phyloP scores from a whole-genome alignment of 1,284 basidiomycete species.

The Cutaneotrichosporon dermatis region DNA sequence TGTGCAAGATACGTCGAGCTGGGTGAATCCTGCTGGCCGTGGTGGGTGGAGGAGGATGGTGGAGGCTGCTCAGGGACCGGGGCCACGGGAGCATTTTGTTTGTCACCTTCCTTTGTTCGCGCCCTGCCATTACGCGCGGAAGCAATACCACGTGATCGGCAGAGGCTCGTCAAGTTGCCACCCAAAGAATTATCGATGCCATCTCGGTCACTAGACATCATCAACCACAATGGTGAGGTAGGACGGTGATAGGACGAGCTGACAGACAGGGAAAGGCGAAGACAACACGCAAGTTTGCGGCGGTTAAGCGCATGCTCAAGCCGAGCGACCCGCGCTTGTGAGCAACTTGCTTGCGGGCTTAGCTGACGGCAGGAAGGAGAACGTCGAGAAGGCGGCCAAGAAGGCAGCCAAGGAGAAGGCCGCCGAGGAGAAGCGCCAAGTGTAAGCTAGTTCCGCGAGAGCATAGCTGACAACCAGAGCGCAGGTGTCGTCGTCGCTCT shows the following conservation, averaged over 20 bases:
- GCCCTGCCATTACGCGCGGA: no score
- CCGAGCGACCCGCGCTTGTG: slow-evolving; percentile 91
- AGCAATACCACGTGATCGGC: no score
- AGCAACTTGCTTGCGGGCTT: slow-evolving; percentile 38
- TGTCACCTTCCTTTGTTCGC: no score
- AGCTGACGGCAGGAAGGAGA: slow-evolving; percentile 49
- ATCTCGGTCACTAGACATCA: no score
- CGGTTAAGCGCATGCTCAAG: slow-evolving; percentile 91
- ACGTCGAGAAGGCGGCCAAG: slow-evolving; percentile 52
- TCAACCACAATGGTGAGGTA: slow-evolving; percentile 2
- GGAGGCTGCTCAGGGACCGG: no score
- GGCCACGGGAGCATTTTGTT: no score
- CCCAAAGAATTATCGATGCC: background rate
- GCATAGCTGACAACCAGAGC: slow-evolving; percentile 13
- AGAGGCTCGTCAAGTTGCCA: background rate
- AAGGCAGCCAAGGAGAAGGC: slow-evolving; percentile 50
- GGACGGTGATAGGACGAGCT: background rate
- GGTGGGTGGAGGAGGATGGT: no score
- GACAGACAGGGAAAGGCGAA: slow-evolving; percentile 77
- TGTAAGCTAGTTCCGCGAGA: background rate
- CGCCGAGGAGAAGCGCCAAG: slow-evolving; percentile 45
- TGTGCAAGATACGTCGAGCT: no score
- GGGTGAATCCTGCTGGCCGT: no score
- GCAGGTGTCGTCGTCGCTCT: slow-evolving; percentile 55
- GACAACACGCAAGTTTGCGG: slow-evolving; percentile 90